Conservation (phyloP, 2,329 filamentous ascomycete genomes). For the Cordyceps cicadae region DNA sequence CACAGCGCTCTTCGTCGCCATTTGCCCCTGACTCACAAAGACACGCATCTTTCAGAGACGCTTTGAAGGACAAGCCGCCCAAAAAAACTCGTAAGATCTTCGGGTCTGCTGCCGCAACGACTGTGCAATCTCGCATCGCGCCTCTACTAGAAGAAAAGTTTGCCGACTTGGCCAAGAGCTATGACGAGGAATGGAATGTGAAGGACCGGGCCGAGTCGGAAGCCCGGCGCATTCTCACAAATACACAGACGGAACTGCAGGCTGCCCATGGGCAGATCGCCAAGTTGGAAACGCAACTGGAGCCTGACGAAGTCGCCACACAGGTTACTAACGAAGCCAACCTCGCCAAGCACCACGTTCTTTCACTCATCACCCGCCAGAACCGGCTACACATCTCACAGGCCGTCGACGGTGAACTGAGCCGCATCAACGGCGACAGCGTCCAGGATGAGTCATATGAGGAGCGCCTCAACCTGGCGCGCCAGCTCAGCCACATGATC, state of each 20-base stretch:
- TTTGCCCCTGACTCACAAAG: conserved; percentile 56
- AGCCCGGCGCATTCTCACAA: conserved; percentile 55
- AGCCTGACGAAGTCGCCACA: conserved; percentile 45
- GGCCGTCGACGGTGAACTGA: conserved; percentile 43
- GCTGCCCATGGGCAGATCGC: conserved; percentile 50
- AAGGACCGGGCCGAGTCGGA: conserved; percentile 64
- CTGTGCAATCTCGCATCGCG: conserved; percentile 60
- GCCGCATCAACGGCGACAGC: conserved; percentile 41
- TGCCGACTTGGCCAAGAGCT: conserved; percentile 58
- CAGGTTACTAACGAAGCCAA: conserved; percentile 45
- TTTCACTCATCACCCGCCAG: conserved; percentile 43
- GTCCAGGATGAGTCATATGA: conserved; percentile 37
- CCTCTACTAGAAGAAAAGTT: conserved; percentile 65
- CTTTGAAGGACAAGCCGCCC: conserved; percentile 33
- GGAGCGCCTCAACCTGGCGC: conserved; percentile 49
- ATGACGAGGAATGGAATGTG: conserved; percentile 67
- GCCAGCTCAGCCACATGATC: conserved; percentile 48
- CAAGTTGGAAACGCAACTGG: conserved; percentile 47
- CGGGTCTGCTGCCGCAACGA: conserved; percentile 58
- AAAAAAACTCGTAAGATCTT: conserved; percentile 36
- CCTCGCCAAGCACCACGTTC: conserved; percentile 38
- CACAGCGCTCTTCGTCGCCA: conserved; percentile 67
- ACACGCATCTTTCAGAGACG: conserved; percentile 46
- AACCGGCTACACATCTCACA: conserved; percentile 45
- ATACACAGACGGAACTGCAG: conserved; percentile 60